Evolutionary conservation across 1,139 yeast species (phyloP), one percentile per base, ranked within the genome.

Genomic region (Hyphopichia fennica): DNA sequence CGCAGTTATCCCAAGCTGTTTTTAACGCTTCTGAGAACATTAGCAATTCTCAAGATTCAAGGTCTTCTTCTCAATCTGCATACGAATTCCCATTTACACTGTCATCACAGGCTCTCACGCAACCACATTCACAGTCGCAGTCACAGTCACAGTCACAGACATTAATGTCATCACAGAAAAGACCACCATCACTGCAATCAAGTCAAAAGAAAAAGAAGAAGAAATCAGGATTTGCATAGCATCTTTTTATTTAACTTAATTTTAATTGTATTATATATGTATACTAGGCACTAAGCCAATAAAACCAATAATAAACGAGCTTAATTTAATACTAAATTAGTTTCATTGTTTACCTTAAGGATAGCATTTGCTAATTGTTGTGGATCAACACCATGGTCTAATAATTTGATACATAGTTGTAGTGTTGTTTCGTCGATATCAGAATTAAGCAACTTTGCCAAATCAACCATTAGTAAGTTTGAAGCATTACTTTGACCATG

Each of bases 371-470:
- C 74, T 43, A 69, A 54, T 16, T 41, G 42, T 40, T 55, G 51
- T 0, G 75, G 73, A 42, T 68, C 69, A 11, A 16, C 65, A 3
- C 75, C 75, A 46, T 66, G 65, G 44, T 69, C 75, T 30, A 69
- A 45, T 28, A 69, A 49, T 41, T 66, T 67, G n/a, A 67, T 46
- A 43, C 75, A 69, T 30, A 69, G 52, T 42, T 59, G 65, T 17
- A 69, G 43, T 0, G 68, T 63, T 0, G 65, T 35, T 17, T 60
- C 67, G 42, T 68, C 69, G 5, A 69, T 48, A 34, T 56, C 11
- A 7, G 11, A 60, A 1, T 41, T 43, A 4, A 69, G 49, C 15
- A 66, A 30, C 27, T 45, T 55, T 5, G 72, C 66, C 15, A 69
- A 49, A 35, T 67, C 64, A 13, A 51, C 40, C 2, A 66, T 51